Evolutionary conservation across 345 rosid species (phyloP).

Genomic region (Pugionium dolabratum): DNA sequence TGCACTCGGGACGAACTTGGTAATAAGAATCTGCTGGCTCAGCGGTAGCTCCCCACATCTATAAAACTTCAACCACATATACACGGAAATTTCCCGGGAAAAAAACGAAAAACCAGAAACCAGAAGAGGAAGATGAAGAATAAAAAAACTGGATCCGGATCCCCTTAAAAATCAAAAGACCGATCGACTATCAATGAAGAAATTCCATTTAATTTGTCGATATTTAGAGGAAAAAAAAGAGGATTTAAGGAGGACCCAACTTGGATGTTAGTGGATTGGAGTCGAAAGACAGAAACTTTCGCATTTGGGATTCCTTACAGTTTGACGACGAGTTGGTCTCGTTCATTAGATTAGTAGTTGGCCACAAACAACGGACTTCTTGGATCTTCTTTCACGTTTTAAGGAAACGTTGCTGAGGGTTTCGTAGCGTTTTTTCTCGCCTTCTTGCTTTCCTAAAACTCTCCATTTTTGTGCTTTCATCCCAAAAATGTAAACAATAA

Average conservation of each 20-base stretch:
- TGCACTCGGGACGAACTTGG: constrained; percentile 84
- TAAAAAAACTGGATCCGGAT: constrained; percentile 2
- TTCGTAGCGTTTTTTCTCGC: no score
- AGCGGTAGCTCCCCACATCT: constrained; percentile 69
- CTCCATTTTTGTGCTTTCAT: no score
- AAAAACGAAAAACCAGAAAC: background rate
- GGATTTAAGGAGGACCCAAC: constrained; percentile 33
- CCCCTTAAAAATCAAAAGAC: constrained; percentile 33
- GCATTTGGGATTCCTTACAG: no score
- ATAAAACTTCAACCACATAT: constrained; percentile 3
- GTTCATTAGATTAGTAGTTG: no score
- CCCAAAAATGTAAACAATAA: no score
- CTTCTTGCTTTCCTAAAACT: no score
- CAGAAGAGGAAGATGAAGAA: background rate
- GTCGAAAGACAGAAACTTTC: constrained; percentile 12
- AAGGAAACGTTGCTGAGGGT: no score
- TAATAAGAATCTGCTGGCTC: constrained; percentile 85
- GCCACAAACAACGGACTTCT: no score
- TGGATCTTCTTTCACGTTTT: no score
- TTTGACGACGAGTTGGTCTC: no score
- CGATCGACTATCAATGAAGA: constrained; percentile 24
- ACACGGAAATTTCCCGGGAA: constrained; percentile 19
- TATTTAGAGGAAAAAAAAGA: background rate
- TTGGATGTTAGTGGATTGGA: constrained; percentile 20
- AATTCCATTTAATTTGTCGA: background rate